These are phyloP conservation scores for Styphnolobium japonicum DNA, from an alignment of 306 rosid genomes.

Conservation along the genomic window DNA sequence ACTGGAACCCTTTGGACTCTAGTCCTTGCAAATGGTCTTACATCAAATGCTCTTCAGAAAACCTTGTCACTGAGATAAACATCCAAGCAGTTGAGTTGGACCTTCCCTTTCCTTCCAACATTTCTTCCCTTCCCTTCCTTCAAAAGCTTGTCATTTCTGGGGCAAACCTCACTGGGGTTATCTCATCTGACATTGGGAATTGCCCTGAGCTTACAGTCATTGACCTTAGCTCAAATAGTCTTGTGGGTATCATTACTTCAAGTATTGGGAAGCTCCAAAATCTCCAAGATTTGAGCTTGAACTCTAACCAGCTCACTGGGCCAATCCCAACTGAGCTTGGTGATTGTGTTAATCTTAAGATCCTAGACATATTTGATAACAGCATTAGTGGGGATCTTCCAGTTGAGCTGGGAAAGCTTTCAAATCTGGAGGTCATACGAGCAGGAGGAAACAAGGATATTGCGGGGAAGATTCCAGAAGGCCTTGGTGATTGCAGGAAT, in stretches of 20 bases:
- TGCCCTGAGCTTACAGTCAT: conserved; percentile 46
- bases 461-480: conserved; percentile 60
- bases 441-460: conserved; percentile 82
- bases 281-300: conserved; percentile 61
- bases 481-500: conserved; percentile 65
- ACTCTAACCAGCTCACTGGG: conserved; percentile 77
- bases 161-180: conserved; percentile 61
- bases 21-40: conserved; percentile 72
- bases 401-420: conserved; percentile 49
- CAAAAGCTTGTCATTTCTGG: conserved; percentile 59
- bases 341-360: conserved; percentile 54
- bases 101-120: conserved; percentile 64
- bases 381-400: conserved; percentile 57
- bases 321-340: conserved; percentile 60
- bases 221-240: conserved; percentile 70
- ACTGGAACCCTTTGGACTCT: conserved; percentile 56
- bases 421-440: conserved; percentile 54
- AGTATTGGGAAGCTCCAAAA: conserved; percentile 59
- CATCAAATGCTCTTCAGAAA: conserved; percentile 63
- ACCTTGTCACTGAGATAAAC: conserved; percentile 54
- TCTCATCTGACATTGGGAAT: conserved; percentile 57
- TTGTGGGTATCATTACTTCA: conserved; percentile 60
- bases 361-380: conserved; percentile 62
- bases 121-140: conserved; percentile 60
- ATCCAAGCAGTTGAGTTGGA: conserved; percentile 55